Percentiles rank a stretch among this genome's conserved stretches.
These are phyloP conservation scores for Epicoccum sorghinum DNA, from an alignment of 2,329 filamentous ascomycete species.

Conservation along the genomic window DNA sequence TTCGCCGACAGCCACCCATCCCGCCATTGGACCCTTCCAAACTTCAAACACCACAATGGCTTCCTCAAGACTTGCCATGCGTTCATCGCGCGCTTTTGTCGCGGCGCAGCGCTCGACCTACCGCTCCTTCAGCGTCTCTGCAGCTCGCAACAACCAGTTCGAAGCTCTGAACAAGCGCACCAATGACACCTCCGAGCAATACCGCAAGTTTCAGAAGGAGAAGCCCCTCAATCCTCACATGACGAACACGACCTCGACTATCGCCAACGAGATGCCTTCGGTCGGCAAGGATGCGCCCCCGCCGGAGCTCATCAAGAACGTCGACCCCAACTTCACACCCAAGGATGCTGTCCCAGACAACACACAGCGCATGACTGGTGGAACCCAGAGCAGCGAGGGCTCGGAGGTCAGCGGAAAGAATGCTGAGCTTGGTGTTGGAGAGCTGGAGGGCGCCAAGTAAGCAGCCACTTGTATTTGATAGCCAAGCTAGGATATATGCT, in stretches of 20 bases:
- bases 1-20: constrained; percentile 22
- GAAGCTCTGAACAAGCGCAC: constrained; percentile 55
- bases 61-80: constrained; percentile 52
- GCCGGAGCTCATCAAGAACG: constrained; percentile 65
- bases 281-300: constrained; percentile 63
- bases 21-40: constrained; percentile 11
- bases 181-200: constrained; percentile 60
- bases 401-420: constrained; percentile 41
- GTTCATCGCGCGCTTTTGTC: constrained; percentile 52
- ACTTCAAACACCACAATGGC: constrained; percentile 49
- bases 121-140: constrained; percentile 47
- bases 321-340: constrained; percentile 62
- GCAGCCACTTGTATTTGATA: constrained; percentile 68
- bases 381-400: constrained; percentile 59
- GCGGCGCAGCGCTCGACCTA: constrained; percentile 42
- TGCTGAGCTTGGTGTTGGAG: constrained; percentile 39
- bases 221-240: constrained; percentile 67
- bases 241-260: constrained; percentile 68
- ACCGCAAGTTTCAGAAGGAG: constrained; percentile 62
- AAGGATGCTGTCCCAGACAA: constrained; percentile 67
- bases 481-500: constrained; percentile 74
- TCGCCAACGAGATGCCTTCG: constrained; percentile 66
- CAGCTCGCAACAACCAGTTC: constrained; percentile 45
- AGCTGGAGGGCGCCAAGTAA: constrained; percentile 52
- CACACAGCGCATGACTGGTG: constrained; percentile 69